Evolutionary conservation across 345 rosid species (phyloP), one percentile per base, ranked within the genome.

Genomic region (Linum trigynum): DNA sequence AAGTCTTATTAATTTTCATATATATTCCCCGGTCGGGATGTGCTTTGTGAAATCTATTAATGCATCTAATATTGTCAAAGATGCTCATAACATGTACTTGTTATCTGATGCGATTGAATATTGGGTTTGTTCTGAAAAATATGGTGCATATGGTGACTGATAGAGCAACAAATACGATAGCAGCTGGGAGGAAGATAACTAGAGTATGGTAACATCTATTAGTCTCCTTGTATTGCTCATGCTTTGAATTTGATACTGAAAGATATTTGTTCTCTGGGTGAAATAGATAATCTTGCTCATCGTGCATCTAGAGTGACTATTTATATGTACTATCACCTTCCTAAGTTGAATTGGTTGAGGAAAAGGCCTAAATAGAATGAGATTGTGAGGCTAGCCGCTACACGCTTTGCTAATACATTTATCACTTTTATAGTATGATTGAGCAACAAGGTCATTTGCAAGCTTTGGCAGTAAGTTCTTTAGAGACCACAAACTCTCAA

Each of bases 81-180:
- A n/a, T 65, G 62, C 23, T 2, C 0, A n/a, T n/a, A 56, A 38
- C 14, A 7, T 65, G 10, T 39, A 39, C n/a, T n/a, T 56, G 3
- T 57, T 65, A 55, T n/a, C 4, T 38, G 15, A 55, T 4, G 51
- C 55, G 2, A 17, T 40, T 55, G 55, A n/a, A n/a, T n/a, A 65
- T 15, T 65, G 62, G 60, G 60, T 65, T 38, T 10, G 60, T 0
- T 38, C 62, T 35, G 2, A n/a, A 4, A 2, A 39, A 65, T 56
- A 9, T 65, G 9, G 53, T 65, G 38, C 69, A 65, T 57, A 1
- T 65, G 35, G 39, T 65, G 17, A 65, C 32, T 3, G 55, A 56
- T 56, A 56, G 55, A 6, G 51, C 51, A 7, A 2, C 51, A 6
- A 45, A 45, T 45, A 6, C 7, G 7, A 14, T 45, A 14, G 2